Evolutionary conservation across 257 asterid species (phyloP).

Genomic region (Solanum tarijense): DNA sequence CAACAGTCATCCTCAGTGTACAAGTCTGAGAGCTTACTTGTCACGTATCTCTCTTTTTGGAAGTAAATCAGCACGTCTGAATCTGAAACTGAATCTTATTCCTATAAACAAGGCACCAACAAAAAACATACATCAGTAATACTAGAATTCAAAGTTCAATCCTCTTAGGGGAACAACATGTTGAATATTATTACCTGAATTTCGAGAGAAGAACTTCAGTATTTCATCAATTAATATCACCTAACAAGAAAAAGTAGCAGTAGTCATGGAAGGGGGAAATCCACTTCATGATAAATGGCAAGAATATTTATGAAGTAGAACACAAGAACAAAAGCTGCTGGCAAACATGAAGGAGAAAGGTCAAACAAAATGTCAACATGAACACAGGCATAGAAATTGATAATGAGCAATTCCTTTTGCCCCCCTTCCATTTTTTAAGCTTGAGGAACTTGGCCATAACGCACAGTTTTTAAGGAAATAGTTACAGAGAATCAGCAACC

Average conservation of each 20-base stretch:
- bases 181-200: conserved; percentile 28
- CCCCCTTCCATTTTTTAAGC: not conserved
- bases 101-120: conserved; percentile 31
- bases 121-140: conserved; percentile 1
- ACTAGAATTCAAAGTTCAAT: not conserved
- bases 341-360: not conserved
- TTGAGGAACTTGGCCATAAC: not conserved
- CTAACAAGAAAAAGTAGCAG: conserved; percentile 18
- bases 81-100: conserved; percentile 45
- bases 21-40: conserved; percentile 22
- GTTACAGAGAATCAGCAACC: not conserved
- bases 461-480: not conserved
- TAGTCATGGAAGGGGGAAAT: not conserved
- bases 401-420: not conserved
- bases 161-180: not conserved
- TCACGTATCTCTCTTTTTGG: conserved; percentile 69
- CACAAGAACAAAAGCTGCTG: not conserved
- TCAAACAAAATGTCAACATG: not conserved
- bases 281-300: not conserved
- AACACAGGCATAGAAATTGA: not conserved
- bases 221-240: conserved; percentile 92
- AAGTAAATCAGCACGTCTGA: conserved; percentile 68
- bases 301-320: not conserved
- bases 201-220: conserved; percentile 85
- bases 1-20: not conserved